These are phyloP conservation scores for Aspergillus sergii DNA, from an alignment of 2,329 filamentous ascomycete species.

Conservation along the genomic window DNA sequence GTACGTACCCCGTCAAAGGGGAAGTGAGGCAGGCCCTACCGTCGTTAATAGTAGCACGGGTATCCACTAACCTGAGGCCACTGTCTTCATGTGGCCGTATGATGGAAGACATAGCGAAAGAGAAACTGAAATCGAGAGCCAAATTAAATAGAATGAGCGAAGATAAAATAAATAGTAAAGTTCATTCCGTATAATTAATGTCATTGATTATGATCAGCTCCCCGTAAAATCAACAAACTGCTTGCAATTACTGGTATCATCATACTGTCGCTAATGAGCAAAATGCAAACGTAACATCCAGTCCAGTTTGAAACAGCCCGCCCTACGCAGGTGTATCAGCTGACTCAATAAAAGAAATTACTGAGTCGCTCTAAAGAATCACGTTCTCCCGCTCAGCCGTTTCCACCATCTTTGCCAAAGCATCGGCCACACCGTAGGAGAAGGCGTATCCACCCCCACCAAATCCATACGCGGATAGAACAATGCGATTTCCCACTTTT, in stretches of 20 bases:
- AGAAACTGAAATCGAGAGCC: background rate
- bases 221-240: background rate
- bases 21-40: too few relatives aligned
- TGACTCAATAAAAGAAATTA: background rate
- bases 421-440: conserved; percentile 40
- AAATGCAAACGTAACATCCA: background rate
- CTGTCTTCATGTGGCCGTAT: background rate
- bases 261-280: background rate
- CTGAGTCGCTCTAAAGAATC: conserved; percentile 20
- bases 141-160: too few relatives aligned
- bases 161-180: too few relatives aligned
- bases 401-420: conserved; percentile 39
- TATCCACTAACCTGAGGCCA: background rate
- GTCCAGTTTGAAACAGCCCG: background rate
- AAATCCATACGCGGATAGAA: conserved; percentile 42
- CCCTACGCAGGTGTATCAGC: background rate
- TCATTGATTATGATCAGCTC: background rate
- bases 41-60: too few relatives aligned
- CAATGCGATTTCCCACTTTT: conserved; percentile 24
- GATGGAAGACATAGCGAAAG: background rate
- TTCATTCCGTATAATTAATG: background rate
- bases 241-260: background rate
- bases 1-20: too few relatives aligned
- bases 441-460: conserved; percentile 43
- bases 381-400: conserved; percentile 34